Percentiles rank a stretch among this genome's conserved stretches.
These are phyloP conservation scores for Plasmodium billcollinsi DNA, from an alignment of 169 alveolate species.

Conservation along the genomic window DNA sequence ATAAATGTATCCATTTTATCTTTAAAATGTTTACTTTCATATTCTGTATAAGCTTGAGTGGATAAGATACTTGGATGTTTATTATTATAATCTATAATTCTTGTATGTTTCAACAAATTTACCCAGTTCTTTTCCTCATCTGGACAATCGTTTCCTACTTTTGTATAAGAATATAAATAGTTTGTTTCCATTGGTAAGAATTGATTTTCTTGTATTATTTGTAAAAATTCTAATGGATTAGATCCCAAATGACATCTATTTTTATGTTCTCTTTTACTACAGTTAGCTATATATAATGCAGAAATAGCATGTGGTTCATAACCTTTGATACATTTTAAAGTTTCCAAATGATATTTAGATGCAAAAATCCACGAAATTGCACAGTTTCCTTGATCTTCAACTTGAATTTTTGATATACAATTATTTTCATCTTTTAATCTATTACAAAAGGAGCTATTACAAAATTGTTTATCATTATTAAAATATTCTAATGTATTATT, in stretches of 20 bases:
- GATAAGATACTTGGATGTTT: background rate
- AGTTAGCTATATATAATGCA: conserved; percentile 54
- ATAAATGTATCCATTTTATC: conserved; percentile 37
- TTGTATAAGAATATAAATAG: conserved; percentile 13
- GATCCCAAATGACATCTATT: conserved; percentile 41
- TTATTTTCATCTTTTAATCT: conserved; percentile 61
- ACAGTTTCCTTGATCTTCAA: conserved; percentile 75
- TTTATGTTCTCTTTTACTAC: conserved; percentile 13
- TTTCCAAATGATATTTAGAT: conserved; percentile 62
- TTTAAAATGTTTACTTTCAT: conserved; percentile 1
- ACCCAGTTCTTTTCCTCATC: background rate
- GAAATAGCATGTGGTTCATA: conserved; percentile 55
- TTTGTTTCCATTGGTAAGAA: conserved; percentile 48
- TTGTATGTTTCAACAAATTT: conserved; percentile 22
- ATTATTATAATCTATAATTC: conserved; percentile 8
- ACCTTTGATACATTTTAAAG: conserved; percentile 73
- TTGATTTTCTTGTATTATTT: conserved; percentile 20
- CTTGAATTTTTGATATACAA: conserved; percentile 51
- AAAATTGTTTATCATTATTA: conserved; percentile 11
- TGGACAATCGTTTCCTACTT: conserved; percentile 28
- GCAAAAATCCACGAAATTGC: conserved; percentile 66
- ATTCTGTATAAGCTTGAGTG: conserved; percentile 2
- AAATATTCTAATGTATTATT: conserved; percentile 2
- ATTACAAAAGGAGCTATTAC: conserved; percentile 25
- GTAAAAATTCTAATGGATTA: conserved; percentile 46